Evolutionary conservation across 139 green algal species (phyloP).

Genomic region (Auxenochlorella pyrenoidosa): DNA sequence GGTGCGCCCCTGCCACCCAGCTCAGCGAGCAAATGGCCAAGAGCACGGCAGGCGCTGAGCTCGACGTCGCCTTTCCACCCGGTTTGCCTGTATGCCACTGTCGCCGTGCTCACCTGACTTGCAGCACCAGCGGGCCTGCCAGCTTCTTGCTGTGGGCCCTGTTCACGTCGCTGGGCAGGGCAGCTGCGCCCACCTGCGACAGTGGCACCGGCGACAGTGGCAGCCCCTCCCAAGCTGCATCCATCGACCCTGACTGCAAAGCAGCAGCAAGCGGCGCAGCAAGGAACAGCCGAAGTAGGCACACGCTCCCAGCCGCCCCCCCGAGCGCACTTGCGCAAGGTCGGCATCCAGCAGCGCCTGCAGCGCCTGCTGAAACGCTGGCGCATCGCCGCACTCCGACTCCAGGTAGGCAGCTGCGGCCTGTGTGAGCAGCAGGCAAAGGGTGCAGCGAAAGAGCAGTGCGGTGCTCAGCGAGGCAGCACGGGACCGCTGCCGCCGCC

Average conservation of each 20-base stretch:
- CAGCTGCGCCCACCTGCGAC: conserved; percentile 36
- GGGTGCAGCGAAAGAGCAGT: not conserved
- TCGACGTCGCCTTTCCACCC: too few relatives aligned
- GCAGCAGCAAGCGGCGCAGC: not conserved
- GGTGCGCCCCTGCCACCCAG: too few relatives aligned
- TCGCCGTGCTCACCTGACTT: conserved; percentile 14
- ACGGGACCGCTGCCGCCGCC: not conserved
- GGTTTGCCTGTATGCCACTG: not conserved
- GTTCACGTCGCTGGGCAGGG: conserved; percentile 42
- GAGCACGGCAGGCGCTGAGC: too few relatives aligned
- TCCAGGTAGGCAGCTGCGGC: not conserved
- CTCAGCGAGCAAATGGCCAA: too few relatives aligned
- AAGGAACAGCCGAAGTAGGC: too few relatives aligned
- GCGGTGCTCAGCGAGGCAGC: not conserved
- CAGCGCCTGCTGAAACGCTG: not conserved
- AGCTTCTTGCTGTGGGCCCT: conserved; percentile 26
- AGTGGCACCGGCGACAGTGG: not conserved
- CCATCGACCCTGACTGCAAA: not conserved
- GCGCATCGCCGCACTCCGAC: not conserved
- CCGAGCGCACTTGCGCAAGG: conserved; percentile 14
- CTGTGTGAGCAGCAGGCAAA: not conserved
- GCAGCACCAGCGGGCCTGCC: conserved; percentile 29
- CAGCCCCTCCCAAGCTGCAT: not conserved
- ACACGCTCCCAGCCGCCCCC: too few relatives aligned
- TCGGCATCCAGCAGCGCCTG: conserved; percentile 2